Base-by-base conservation (phyloP, 192 early-diverging fungal genomes). In the Coemansia sp. region DNA sequence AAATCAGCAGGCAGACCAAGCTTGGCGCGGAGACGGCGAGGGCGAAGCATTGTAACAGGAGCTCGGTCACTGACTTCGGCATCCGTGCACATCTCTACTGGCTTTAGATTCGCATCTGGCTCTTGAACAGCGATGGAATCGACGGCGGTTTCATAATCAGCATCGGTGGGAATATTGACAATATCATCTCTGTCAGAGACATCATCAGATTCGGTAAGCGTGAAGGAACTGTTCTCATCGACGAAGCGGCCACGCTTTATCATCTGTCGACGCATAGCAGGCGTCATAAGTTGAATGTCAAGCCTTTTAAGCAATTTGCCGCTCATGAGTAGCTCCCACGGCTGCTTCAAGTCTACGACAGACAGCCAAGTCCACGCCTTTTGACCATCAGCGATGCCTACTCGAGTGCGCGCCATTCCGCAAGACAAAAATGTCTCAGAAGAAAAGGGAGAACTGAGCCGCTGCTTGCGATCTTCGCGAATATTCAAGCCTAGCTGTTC, bases 1-100 rank as follows among this genome's bases (percentile, higher is more conserved):
- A 45, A 66, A 18, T 23, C 47, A n/a, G 57, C 10, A 0, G 35
- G 36, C 1, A 60, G 52, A 2, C 50, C 64, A 8, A 66, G 35
- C 25, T 28, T 36, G 23, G 34, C 57, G 0, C 51, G 11, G 57
- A 66, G 53, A 3, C 11, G 39, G 0, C 25, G 36, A 0, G 58
- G 25, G 8, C 8, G 30, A 6, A 32, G 30, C 30, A 32, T 32
- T 14, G 18, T 2, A 1, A 59, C 58, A 6, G 39, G 58, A 8
- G 51, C 24, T 0, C 51, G 3, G 1, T 52, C 24, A 5, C 27
- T n/a, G 27, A 27, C 23, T 32, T 32, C 8, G 8, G 3, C 8
- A 8, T 32, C 30, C 3, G 30, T 32, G 8, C 30, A 32, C 30
- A 32, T 32, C 30, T 32, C 8, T 3, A 32, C n/a, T 32, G 30